phyloP scores from a whole-genome alignment of 768 basidiomycete genomes.

The Mycena vitilis region DNA sequence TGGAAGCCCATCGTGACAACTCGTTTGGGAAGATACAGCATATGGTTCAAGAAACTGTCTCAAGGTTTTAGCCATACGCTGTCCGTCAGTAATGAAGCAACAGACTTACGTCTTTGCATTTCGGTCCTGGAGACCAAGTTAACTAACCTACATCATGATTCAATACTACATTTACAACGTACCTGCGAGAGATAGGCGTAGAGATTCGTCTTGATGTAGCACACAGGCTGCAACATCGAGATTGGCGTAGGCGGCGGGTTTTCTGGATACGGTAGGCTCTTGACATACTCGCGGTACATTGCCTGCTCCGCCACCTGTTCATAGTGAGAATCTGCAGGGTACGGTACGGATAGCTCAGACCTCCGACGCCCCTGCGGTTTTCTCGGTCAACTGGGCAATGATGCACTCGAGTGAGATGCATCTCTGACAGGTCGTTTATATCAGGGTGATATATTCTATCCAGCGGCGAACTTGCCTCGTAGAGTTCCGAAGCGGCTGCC shows the following conservation, averaged over 20 bases:
- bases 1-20: background rate
- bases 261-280: background rate
- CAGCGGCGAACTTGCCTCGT: background rate
- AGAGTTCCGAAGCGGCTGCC: background rate
- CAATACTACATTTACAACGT: background rate
- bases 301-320: background rate
- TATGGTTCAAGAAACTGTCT: slow-evolving; percentile 16
- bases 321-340: background rate
- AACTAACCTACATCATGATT: background rate
- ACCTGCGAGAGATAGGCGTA: slow-evolving; percentile 12
- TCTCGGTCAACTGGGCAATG: background rate
- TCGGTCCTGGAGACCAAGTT: background rate
- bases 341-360: background rate
- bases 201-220: background rate
- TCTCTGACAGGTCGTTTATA: background rate
- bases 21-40: slow-evolving; percentile 21
- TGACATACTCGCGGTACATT: slow-evolving; percentile 11
- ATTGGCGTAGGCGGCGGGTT: background rate
- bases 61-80: background rate
- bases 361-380: background rate
- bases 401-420: background rate
- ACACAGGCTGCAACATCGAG: background rate
- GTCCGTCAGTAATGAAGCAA: background rate
- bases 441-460: background rate
- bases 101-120: background rate